Base-by-base conservation (phyloP, 2,329 filamentous ascomycete species). In the Didymella keratinophila region DNA sequence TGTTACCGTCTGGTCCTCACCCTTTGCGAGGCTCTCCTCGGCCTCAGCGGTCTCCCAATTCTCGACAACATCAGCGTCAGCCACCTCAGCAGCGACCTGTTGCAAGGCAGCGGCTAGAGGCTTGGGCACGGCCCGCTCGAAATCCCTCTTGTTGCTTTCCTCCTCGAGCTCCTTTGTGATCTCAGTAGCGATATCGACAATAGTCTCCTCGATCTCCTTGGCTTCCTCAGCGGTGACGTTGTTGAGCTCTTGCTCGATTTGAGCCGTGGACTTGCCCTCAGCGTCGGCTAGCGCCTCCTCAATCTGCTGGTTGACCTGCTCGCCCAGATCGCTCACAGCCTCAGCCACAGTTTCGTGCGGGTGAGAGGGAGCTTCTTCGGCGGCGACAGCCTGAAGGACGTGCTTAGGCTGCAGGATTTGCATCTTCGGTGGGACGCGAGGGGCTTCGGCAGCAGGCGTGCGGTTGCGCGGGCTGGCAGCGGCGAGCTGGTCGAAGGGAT, bases 31-130 rank as follows among this genome's bases (percentile, higher is more conserved):
- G 83, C 71, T 87, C 59, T 90, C 89, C 62, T 89, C 87, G 54
- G 86, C 86, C 69, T 93, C 92, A 4, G 90, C 91, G 64, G 89
- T 96, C 81, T 97, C 93, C 93, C 93, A 96, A 78, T 89, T 93
- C 64, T 96, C 93, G n/a, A 87, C 90, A 45, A 93, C 83, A 21
- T 82, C 77, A 49, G 78, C 81, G 37, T 84, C 79, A 49, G 81
- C 78, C 48, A 84, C 81, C 21, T 85, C 84, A 61, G 86, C 82
- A 49, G 84, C 83, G 36, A 83, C 81, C 59, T 86, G 83, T 46
- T 88, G 86, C 48, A 87, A 82, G 58, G 81, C 80, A 60, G 85
- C 81, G 12, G 84, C 84, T 27, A 84, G 74, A 21, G 83, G 81
- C 46, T 82, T 81, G 30, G 82, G 80, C 58, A 85, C 77, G 16